Conservation (phyloP, 108 stramenopile genomes). For the Cyclotella baltica region DNA sequence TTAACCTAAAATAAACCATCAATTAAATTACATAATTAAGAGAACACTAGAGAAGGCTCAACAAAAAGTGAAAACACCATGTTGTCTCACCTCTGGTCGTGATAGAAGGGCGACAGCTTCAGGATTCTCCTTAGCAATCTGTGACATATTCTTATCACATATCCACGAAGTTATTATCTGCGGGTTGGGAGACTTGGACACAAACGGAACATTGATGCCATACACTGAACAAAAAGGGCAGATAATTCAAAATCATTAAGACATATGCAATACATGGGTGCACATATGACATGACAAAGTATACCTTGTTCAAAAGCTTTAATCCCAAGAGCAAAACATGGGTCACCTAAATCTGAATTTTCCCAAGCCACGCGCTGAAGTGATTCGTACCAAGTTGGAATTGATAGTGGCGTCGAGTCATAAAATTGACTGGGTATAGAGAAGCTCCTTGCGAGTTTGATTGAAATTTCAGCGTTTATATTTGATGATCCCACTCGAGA, state of each 20-base stretch:
- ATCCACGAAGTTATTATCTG: slow-evolving; percentile 10
- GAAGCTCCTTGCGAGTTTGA: slow-evolving; percentile 32
- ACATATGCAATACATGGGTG: too few species aligned
- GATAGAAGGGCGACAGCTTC: slow-evolving; percentile 16
- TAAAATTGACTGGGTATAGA: slow-evolving; percentile 53
- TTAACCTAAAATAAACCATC: slow-evolving; percentile 31
- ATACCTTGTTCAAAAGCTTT: slow-evolving; percentile 40
- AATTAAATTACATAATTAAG: not conserved
- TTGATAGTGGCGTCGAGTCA: slow-evolving; percentile 15
- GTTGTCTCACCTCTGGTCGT: slow-evolving; percentile 28
- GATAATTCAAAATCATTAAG: not conserved
- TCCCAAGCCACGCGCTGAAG: slow-evolving; percentile 19
- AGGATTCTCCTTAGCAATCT: slow-evolving; percentile 11
- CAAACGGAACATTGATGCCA: slow-evolving; percentile 2
- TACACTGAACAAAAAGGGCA: slow-evolving; percentile 3
- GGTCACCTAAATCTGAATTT: slow-evolving; percentile 20
- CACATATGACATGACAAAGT: not conserved
- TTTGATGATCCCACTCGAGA: not conserved
- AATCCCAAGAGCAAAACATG: slow-evolving; percentile 45
- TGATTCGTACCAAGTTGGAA: slow-evolving; percentile 50
- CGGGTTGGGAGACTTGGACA: not conserved
- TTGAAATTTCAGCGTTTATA: slow-evolving; percentile 35
- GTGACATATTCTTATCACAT: not conserved
- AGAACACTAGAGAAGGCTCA: not conserved
- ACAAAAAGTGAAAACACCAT: not conserved